These are phyloP conservation scores for Venturia nashicola DNA, from an alignment of 2,329 filamentous ascomycete species.

Conservation along the genomic window DNA sequence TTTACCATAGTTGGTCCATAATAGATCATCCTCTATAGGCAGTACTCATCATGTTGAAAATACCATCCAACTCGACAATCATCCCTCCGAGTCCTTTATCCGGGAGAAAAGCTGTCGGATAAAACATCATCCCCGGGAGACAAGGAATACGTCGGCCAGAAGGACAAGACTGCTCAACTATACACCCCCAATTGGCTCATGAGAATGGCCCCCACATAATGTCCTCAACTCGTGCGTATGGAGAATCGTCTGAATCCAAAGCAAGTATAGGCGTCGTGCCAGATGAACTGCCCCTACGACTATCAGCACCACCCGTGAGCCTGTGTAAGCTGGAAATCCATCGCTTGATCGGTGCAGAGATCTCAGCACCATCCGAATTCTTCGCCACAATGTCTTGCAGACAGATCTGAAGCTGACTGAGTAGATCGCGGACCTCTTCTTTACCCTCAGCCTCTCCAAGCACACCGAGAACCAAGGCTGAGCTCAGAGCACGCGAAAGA, in stretches of 20 bases:
- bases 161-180: too few relatives aligned
- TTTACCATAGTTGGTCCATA: background rate
- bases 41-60: background rate
- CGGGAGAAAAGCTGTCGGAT: background rate
- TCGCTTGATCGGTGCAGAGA: constrained; percentile 34
- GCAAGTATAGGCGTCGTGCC: constrained; percentile 24
- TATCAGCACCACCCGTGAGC: constrained; percentile 14
- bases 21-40: background rate
- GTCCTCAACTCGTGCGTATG: constrained; percentile 36
- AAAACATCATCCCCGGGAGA: background rate
- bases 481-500: constrained; percentile 32
- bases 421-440: constrained; percentile 31
- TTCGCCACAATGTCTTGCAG: constrained; percentile 32
- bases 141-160: too few relatives aligned
- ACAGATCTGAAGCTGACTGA: constrained; percentile 34
- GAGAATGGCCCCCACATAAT: constrained; percentile 26
- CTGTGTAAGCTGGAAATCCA: constrained; percentile 33
- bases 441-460: constrained; percentile 32
- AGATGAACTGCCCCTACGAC: background rate
- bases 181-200: background rate
- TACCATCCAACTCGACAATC: background rate
- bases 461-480: constrained; percentile 30
- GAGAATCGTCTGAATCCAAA: constrained; percentile 29
- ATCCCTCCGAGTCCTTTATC: background rate
- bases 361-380: constrained; percentile 32